These are phyloP conservation scores for Coleophoma cylindrospora DNA, from an alignment of 2,329 filamentous ascomycete species.

Conservation along the genomic window DNA sequence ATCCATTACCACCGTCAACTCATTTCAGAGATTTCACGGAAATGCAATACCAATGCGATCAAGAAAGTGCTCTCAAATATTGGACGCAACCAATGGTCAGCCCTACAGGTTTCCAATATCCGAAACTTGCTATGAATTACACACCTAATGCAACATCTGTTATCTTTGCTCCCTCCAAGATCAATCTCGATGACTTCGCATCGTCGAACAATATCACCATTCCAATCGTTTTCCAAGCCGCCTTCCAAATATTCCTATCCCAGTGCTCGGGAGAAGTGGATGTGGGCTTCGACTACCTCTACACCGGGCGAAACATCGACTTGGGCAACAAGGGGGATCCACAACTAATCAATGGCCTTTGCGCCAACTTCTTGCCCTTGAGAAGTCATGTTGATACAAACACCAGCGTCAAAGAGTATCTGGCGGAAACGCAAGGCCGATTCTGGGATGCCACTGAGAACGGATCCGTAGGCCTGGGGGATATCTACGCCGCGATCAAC, in stretches of 20 bases:
- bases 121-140: not conserved
- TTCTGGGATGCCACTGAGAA: slow-evolving; percentile 28
- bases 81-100: slow-evolving; percentile 9
- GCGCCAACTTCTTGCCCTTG: slow-evolving; percentile 31
- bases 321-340: slow-evolving; percentile 22
- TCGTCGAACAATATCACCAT: slow-evolving; percentile 22
- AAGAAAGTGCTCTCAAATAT: slow-evolving; percentile 10
- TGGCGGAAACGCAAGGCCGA: slow-evolving; percentile 16
- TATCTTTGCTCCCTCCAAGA: slow-evolving; percentile 6
- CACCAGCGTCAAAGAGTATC: slow-evolving; percentile 8
- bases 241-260: slow-evolving; percentile 25
- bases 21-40: slow-evolving; percentile 14
- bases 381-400: slow-evolving; percentile 13
- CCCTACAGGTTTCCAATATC: slow-evolving; percentile 2
- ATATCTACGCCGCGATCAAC: slow-evolving; percentile 22
- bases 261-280: slow-evolving; percentile 14
- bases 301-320: slow-evolving; percentile 32
- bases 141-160: not conserved
- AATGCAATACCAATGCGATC: not conserved
- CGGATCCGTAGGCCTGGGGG: slow-evolving; percentile 18
- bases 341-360: slow-evolving; percentile 30
- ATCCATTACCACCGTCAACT: slow-evolving; percentile 6
- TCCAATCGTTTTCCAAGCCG: slow-evolving; percentile 30
- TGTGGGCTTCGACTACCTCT: slow-evolving; percentile 30
- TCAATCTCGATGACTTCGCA: slow-evolving; percentile 17